Base-by-base conservation (phyloP, 2,329 filamentous ascomycete species). In the Nannizziopsis barbatae region DNA sequence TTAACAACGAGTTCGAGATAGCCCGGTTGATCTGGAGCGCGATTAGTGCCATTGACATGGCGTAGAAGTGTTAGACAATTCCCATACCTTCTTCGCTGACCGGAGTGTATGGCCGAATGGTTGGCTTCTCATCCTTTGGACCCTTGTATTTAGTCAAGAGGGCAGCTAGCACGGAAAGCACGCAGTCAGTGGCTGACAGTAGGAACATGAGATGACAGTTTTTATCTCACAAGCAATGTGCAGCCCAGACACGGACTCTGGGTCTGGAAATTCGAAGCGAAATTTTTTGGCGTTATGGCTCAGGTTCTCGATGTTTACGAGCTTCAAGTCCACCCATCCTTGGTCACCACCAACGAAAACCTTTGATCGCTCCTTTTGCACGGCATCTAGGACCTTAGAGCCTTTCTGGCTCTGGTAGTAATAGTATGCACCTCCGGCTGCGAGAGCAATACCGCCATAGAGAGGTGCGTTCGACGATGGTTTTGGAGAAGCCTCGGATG, bases 271-370 rank as follows among this genome's bases (percentile, higher is more conserved):
- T 60, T 83, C 80, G 70, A 98, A 96, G 59, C 85, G 81, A 64
- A 96, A 75, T 60, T 79, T 82, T 80, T 96, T 96, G 60, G 88
- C 93, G 75, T 96, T 96, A 76, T 89, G 84, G 74, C 87, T 95
- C 71, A 95, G 70, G 40, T 74, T 70, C 70, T 94, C 84, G 43
- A 88, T 77, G 49, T 83, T 80, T 49, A 86, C 79, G 49, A 96
- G 75, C 71, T 84, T 81, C 57, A 96, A 76, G 53, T 80, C 81
- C 55, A 95, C 67, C 70, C 88, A 96, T 57, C 87, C 89, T 70
- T 95, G 88, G 53, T 94, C 86, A 56, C 86, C 87, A 56, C 90
- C 89, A 31, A 77, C 84, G 66, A 96, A 83, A 50, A 75, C 72
- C 63, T 74, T 74, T 17, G 64, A 56, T 49, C 63, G 68, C 36